Conservation (phyloP, 345 rosid species). For the Bruguiera sexangula region DNA sequence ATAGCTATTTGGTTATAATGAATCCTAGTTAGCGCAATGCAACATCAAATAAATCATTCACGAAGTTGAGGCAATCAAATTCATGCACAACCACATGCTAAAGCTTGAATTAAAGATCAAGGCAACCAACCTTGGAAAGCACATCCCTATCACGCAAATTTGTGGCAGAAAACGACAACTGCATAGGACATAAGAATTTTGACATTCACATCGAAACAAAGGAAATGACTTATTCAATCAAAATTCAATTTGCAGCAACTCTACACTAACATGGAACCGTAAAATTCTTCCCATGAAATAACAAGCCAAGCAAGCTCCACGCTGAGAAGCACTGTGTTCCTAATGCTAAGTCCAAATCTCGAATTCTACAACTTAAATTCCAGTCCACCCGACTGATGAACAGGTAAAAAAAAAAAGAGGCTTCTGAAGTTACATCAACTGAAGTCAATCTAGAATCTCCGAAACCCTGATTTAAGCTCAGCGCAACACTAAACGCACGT, state of each 20-base stretch:
- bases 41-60: background rate
- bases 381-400: no score
- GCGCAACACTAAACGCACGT: background rate
- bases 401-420: no score
- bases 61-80: background rate
- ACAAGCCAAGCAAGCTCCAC: background rate
- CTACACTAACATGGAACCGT: background rate
- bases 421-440: no score
- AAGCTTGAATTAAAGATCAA: background rate
- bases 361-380: no score
- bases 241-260: background rate
- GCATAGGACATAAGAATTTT: slow-evolving; percentile 19
- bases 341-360: background rate
- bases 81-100: no score
- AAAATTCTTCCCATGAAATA: background rate
- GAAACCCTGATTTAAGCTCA: background rate
- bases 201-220: background rate
- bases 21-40: background rate
- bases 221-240: background rate
- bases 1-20: background rate
- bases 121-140: slow-evolving; percentile 68
- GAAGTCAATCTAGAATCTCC: background rate
- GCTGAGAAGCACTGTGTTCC: background rate
- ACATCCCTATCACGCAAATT: slow-evolving; percentile 67
- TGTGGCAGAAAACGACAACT: slow-evolving; percentile 84